Percentiles rank a stretch among this genome's conserved stretches.
Conservation (phyloP, 495 filamentous ascomycete genomes). For the Rusavskia elegans region DNA sequence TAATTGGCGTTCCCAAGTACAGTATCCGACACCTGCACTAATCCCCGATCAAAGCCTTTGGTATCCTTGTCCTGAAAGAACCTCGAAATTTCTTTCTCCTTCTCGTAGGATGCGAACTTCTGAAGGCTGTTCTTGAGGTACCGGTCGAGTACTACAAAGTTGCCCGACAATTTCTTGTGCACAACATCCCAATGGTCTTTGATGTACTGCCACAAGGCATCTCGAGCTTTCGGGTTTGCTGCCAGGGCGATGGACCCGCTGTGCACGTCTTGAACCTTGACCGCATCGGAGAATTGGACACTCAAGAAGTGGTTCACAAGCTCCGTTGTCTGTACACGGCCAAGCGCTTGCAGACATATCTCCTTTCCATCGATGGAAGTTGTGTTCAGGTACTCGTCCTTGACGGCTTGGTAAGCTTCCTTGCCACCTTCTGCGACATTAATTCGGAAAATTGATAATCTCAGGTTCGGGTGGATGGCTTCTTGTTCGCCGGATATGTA, state of each 20-base stretch:
- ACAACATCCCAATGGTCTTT: conserved; percentile 62
- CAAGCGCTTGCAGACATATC: conserved; percentile 60
- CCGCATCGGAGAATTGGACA: conserved; percentile 63
- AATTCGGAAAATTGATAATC: conserved; percentile 62
- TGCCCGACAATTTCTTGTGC: conserved; percentile 50
- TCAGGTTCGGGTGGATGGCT: conserved; percentile 66
- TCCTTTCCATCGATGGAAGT: conserved; percentile 82
- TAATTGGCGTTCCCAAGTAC: conserved; percentile 65
- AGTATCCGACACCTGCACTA: conserved; percentile 66
- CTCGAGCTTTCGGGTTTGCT: conserved; percentile 50
- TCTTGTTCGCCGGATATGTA: conserved; percentile 50
- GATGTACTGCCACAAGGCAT: conserved; percentile 68
- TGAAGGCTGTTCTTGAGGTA: conserved; percentile 63
- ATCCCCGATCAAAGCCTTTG: conserved; percentile 59
- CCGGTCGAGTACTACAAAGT: conserved; percentile 75
- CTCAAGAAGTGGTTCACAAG: conserved; percentile 56
- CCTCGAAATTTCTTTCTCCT: conserved; percentile 56
- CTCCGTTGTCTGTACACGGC: conserved; percentile 50
- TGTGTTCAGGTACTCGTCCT: conserved; percentile 66
- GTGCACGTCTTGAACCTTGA: conserved; percentile 75
- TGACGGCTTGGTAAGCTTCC: conserved; percentile 53
- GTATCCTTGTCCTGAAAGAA: conserved; percentile 81
- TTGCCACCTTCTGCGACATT: conserved; percentile 53
- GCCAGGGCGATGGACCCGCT: conserved; percentile 56
- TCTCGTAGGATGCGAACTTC: conserved; percentile 54